These are phyloP conservation scores for Prunus campanulata DNA, from an alignment of 306 rosid genomes.

Conservation along the genomic window DNA sequence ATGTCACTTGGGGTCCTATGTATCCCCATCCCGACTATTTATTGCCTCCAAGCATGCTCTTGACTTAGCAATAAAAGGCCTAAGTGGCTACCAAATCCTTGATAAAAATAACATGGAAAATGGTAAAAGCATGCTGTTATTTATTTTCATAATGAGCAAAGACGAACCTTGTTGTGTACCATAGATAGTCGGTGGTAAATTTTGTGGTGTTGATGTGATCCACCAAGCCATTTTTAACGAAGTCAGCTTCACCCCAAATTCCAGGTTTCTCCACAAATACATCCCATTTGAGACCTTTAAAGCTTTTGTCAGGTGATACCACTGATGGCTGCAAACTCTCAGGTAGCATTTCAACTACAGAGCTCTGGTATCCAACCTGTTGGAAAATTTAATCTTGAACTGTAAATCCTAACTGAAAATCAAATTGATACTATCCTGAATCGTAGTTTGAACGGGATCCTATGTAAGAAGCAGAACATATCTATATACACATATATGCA, in stretches of 20 bases:
- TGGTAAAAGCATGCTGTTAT: not conserved
- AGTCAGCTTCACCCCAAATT: conserved; percentile 76
- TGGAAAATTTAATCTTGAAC: conserved; percentile 31
- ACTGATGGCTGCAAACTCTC: conserved; percentile 53
- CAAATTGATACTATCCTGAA: not conserved
- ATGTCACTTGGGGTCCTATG: too few species aligned
- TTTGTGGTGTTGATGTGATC: conserved; percentile 92
- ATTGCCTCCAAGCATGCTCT: too few species aligned
- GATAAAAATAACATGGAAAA: not conserved
- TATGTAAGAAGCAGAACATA: not conserved
- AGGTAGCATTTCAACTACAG: conserved; percentile 61
- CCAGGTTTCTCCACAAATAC: conserved; percentile 75
- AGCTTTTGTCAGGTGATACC: conserved; percentile 35
- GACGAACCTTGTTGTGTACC: conserved; percentile 91
- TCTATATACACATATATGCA: not conserved
- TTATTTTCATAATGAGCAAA: not conserved
- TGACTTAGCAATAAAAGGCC: too few species aligned
- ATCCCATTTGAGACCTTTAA: conserved; percentile 57
- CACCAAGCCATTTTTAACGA: conserved; percentile 67
- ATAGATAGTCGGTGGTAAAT: conserved; percentile 86
- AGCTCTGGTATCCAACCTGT: conserved; percentile 71
- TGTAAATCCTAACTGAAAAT: not conserved
- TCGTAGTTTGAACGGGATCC: not conserved
- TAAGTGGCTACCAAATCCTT: too few species aligned
- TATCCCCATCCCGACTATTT: too few species aligned